Base-by-base conservation (phyloP, 768 basidiomycete species). In the Amanita pallidorosea region DNA sequence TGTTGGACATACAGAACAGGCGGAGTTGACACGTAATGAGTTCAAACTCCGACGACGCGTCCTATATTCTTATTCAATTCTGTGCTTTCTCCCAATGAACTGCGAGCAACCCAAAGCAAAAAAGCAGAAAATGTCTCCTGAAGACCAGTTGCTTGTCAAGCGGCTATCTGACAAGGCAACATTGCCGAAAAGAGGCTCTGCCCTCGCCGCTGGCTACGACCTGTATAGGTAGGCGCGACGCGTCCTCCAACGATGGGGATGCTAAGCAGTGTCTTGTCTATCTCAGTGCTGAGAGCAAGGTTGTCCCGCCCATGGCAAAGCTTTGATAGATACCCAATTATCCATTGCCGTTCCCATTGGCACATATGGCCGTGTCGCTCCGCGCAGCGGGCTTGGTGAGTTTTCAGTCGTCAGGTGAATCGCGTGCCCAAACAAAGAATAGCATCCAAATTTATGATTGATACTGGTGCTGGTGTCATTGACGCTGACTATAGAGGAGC, bases 391-490 rank as follows among this genome's bases (percentile, higher is more conserved):
- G 17, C 81, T 98, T 23, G 95, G 95, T 96, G 53, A 47, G 85
- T 66, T 20, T 27, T 40, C 48, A 17, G 4, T 49, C 18, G 31
- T 34, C 37, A 44, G 45, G 7, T 44, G 25, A 4, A 38, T 20
- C 49, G 4, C 17, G 15, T 25, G 53, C 13, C 25, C 37, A 17
- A 41, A 38, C 22, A 31, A 22, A 6, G 33, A 55, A 15, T 55
- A 96, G 96, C 96, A 17, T 88, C 88, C 13, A 99, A 99, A 63
- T 93, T 90, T 65, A 92, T 91, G 82, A 97, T 98, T 53, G 89
- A 94, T 62, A 98, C 95, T 0, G 96, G 96, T 1, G 96, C 96
- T 9, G 96, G 95, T 18, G 96, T 99, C 6, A 79, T 99, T 46
- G 96, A 99, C 56, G 89, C 91, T 6, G 96, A 99, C 65, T 98